Conservation (phyloP, 305 asterid genomes). For the Fraxinus dipetala region DNA sequence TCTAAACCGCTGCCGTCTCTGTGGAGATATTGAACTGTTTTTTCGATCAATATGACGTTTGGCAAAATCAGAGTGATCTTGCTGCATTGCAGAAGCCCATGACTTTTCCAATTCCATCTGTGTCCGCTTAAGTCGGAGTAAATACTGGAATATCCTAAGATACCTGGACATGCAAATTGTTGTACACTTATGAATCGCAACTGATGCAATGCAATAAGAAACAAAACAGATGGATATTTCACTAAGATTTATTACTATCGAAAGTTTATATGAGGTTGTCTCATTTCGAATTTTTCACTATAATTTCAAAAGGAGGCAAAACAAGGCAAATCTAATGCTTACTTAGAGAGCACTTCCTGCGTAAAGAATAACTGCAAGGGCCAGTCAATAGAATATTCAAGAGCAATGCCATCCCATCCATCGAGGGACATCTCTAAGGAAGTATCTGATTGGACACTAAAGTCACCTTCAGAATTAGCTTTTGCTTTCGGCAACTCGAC, state of each 20-base stretch:
- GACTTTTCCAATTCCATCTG: conserved; percentile 97
- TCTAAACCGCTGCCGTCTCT: conserved; percentile 67
- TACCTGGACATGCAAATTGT: conserved; percentile 44
- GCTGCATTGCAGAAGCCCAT: conserved; percentile 98
- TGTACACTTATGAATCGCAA: conserved; percentile 19
- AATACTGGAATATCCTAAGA: conserved; percentile 87
- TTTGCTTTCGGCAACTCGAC: conserved; percentile 65
- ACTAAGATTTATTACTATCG: background rate
- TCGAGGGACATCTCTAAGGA: conserved; percentile 66
- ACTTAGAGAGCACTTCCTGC: conserved; percentile 91
- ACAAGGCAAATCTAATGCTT: conserved; percentile 36
- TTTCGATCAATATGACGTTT: conserved; percentile 47
- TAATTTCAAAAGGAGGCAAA: conserved; percentile 5
- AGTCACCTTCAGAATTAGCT: conserved; percentile 61
- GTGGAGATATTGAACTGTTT: conserved; percentile 55
- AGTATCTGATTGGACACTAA: conserved; percentile 51
- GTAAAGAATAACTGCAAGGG: conserved; percentile 93
- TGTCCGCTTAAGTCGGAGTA: conserved; percentile 84
- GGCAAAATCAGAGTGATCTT: conserved; percentile 82
- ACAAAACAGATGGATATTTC: conserved; percentile 3
- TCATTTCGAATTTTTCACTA: conserved; percentile 10
- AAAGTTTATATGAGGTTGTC: background rate
- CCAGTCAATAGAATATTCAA: conserved; percentile 94
- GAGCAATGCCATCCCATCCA: conserved; percentile 97
- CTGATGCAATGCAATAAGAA: conserved; percentile 21